Evolutionary conservation across 495 filamentous ascomycete species (phyloP).

Genomic region (Aspergillus avenaceus): DNA sequence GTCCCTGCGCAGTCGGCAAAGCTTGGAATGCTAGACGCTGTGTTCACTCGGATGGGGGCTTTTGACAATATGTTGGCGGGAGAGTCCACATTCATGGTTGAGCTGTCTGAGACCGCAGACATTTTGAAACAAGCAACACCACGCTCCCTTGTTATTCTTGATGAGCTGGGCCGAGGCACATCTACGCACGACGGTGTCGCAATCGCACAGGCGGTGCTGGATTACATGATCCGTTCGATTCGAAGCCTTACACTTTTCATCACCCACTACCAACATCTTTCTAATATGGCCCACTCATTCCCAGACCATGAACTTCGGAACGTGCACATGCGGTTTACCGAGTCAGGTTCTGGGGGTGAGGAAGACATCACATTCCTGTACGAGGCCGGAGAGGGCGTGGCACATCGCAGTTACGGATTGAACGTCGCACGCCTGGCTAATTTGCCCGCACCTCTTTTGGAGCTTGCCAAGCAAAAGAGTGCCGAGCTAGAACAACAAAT

Average conservation of each 20-base stretch:
- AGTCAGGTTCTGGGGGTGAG: conserved; percentile 37
- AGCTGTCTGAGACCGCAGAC: conserved; percentile 84
- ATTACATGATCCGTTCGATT: conserved; percentile 71
- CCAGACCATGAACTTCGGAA: conserved; percentile 58
- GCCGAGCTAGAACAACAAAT: conserved; percentile 73
- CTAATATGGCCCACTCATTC: conserved; percentile 64
- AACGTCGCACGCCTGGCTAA: conserved; percentile 89
- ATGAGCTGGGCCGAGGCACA: conserved; percentile 91
- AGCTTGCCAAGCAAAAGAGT: conserved; percentile 75
- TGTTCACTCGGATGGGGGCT: conserved; percentile 96
- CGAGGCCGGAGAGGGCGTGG: conserved; percentile 79
- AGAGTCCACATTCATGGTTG: conserved; percentile 97
- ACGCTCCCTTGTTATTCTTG: conserved; percentile 81
- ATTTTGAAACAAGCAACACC: conserved; percentile 86
- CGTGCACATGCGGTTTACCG: conserved; percentile 80
- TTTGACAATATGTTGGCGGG: conserved; percentile 94
- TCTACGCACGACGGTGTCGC: conserved; percentile 94
- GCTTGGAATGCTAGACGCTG: conserved; percentile 82
- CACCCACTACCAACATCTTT: conserved; percentile 91
- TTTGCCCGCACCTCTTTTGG: conserved; percentile 69
- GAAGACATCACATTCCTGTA: conserved; percentile 77
- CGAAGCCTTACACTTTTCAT: conserved; percentile 85
- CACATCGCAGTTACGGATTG: conserved; percentile 88
- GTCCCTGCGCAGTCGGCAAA: conserved; percentile 73
- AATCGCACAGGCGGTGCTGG: conserved; percentile 88